Evolutionary conservation across 257 asterid species (phyloP).

Genomic region (Gentiana dahurica): DNA sequence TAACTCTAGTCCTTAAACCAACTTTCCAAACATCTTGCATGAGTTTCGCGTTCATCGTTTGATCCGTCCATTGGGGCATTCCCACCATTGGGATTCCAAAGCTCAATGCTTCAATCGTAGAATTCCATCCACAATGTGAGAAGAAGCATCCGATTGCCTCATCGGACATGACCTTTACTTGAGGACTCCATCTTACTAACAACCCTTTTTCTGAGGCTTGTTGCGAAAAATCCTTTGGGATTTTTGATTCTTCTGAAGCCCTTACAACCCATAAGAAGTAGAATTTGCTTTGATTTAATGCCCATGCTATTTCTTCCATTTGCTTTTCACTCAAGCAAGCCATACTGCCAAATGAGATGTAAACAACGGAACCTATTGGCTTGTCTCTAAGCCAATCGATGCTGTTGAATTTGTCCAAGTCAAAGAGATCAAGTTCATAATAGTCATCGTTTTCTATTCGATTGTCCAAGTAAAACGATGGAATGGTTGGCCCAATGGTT

Average conservation of each 20-base stretch:
- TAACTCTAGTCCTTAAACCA: conserved; percentile 42
- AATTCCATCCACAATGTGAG: conserved; percentile 83
- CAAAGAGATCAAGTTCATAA: conserved; percentile 43
- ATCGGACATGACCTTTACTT: conserved; percentile 35
- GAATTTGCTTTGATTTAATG: conserved; percentile 23
- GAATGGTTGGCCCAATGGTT: conserved; percentile 74
- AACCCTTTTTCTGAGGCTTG: conserved; percentile 20
- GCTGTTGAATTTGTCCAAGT: conserved; percentile 22
- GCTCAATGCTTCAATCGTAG: conserved; percentile 55
- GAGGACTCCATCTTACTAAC: conserved; percentile 60
- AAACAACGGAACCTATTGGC: conserved; percentile 49
- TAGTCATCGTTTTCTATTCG: conserved; percentile 33
- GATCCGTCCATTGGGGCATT: conserved; percentile 86
- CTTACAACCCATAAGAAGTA: conserved; percentile 58
- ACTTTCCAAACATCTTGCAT: conserved; percentile 56
- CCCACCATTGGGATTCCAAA: conserved; percentile 72
- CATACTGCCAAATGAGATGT: conserved; percentile 81
- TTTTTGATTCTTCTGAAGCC: conserved; percentile 24
- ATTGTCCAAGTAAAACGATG: conserved; percentile 56
- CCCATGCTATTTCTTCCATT: conserved; percentile 52
- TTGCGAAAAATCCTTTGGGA: conserved; percentile 22
- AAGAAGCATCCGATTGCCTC: conserved; percentile 59
- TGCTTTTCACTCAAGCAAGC: conserved; percentile 30
- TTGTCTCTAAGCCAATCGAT: conserved; percentile 44
- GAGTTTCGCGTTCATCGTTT: conserved; percentile 54